Conservation (phyloP, 2,329 filamentous ascomycete species). For the Colletotrichum abscissum region DNA sequence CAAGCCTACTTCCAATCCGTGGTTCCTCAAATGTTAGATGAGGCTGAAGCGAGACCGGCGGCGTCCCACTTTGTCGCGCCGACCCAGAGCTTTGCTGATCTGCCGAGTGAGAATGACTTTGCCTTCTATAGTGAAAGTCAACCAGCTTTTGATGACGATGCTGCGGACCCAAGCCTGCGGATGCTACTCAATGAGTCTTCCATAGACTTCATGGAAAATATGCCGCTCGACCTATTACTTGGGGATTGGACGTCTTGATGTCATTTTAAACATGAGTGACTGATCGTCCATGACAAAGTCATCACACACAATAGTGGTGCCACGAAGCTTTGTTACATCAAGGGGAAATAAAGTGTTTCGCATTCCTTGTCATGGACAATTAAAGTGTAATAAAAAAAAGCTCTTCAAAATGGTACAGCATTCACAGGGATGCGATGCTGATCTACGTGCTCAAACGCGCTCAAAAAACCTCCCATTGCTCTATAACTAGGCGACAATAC, state of each 20-base stretch:
- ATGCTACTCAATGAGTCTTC: slow-evolving; percentile 11
- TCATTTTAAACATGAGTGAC: neutral
- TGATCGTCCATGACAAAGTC: neutral
- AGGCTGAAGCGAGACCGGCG: neutral
- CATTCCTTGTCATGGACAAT: neutral
- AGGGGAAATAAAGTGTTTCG: neutral
- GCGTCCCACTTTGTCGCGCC: neutral
- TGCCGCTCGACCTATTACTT: neutral
- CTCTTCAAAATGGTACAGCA: too few relatives aligned
- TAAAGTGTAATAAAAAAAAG: neutral
- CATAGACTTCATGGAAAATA: slow-evolving; percentile 18
- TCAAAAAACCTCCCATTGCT: slow-evolving; percentile 4
- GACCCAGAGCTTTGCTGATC: neutral
- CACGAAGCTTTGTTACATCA: neutral
- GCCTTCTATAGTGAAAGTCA: slow-evolving; percentile 8
- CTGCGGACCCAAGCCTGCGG: neutral
- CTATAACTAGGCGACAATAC: neutral
- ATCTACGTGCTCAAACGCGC: slow-evolving; percentile 5
- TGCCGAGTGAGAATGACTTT: slow-evolving; percentile 22
- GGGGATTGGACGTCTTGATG: slow-evolving; percentile 2
- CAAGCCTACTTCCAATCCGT: neutral
- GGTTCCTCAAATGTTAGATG: neutral
- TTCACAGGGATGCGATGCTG: neutral
- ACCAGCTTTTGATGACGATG: neutral
- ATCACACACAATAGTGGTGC: too few relatives aligned